Base-by-base conservation (phyloP, 129 eudicot genomes). In the Flaveria trinervia region DNA sequence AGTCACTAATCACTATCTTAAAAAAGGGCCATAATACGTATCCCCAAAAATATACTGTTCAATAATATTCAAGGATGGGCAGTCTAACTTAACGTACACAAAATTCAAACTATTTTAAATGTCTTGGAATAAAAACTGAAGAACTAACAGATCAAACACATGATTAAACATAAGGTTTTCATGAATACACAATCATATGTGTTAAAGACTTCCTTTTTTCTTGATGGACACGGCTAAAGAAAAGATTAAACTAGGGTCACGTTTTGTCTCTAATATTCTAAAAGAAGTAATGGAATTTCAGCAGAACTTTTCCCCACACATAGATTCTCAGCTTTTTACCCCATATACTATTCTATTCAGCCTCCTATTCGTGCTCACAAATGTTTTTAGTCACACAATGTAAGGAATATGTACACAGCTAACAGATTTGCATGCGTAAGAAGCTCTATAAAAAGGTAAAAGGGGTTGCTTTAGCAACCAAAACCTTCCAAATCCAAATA, bases 401-500 rank as follows among this genome's bases (percentile, higher is more conserved):
- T 74, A 56, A 57, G 50, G 14, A 45, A 23, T 43, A 16, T 60
- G 48, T 60, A 44, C 78, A 74, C 60, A 2, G 26, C 70, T 44
- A 44, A 74, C 39, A 65, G 5, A 44, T 60, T 61, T 22, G 23
- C 70, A 16, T 45, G 78, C 59, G 44, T 33, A 74, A 59, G 23
- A 7, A 74, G 78, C 70, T 60, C 12, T 41, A 56, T 22, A 15
- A 39, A 72, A 41, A 50, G 13, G 3, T 18, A 55, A n/a, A 54
- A 54, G 60, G 11, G 10, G 60, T 22, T 66, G 71, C 50, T 54
- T 30, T 54, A 25, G 18, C 67, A 17, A 56, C 59, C 59, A 75
- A 26, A 75, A 75, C 51, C 20, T 62, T 64, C 49, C 39, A 65
- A 62, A 64, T 61, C 28, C 28, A 9, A 17, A 75, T 62, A 48